Base-by-base conservation (phyloP, 257 asterid species). In the Oldenlandia corymbosa region DNA sequence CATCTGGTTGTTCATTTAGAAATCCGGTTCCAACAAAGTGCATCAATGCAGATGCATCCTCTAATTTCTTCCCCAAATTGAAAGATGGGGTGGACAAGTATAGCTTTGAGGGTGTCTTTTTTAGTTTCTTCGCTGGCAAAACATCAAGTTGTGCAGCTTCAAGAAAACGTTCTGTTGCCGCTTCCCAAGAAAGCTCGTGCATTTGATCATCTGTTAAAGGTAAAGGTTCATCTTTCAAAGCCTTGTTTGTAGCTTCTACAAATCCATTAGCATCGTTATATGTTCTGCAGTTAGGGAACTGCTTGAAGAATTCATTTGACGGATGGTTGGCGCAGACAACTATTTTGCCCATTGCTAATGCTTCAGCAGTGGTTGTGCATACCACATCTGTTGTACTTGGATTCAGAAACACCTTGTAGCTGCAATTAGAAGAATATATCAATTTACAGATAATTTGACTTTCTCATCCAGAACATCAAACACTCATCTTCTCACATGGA, bases 371-470 rank as follows among this genome's bases (percentile, higher is more conserved):
- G 26, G 97, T 87, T 30, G 97, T 93, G 87, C 99, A 93, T 73
- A 93, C 96, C 42, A 93, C 99, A 52, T 93, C 99, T 0, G 97
- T 93, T 43, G 99, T 93, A 86, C 99, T 93, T 17, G 96, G 97
- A 67, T 93, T 93, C 74, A 93, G 24, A 79, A 90, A 89, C 75
- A 93, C 96, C 81, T 75, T 93, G 46, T 87, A 90, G 75, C 99
- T 93, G 88, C 70, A 78, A 60, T 37, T n/a, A n/a, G 23, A 24
- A 61, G 46, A 47, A 62, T 21, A n/a, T 27, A 30, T 26, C 39
- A 59, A 8, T 58, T 54, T 5, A 6, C 16, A 16, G 3, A 68
- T n/a, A 10, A 10, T 37, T 18, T 26, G 21, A 9, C 7, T 20
- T 18, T 17, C n/a, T 9, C n/a, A n/a, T n/a, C n/a, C n/a, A n/a